A percentile compares a stretch with the other conserved stretches of the same genome.
Evolutionary conservation across 2,329 filamentous ascomycete genomes (phyloP).

Genomic region (Nigrospora sphaerica): DNA sequence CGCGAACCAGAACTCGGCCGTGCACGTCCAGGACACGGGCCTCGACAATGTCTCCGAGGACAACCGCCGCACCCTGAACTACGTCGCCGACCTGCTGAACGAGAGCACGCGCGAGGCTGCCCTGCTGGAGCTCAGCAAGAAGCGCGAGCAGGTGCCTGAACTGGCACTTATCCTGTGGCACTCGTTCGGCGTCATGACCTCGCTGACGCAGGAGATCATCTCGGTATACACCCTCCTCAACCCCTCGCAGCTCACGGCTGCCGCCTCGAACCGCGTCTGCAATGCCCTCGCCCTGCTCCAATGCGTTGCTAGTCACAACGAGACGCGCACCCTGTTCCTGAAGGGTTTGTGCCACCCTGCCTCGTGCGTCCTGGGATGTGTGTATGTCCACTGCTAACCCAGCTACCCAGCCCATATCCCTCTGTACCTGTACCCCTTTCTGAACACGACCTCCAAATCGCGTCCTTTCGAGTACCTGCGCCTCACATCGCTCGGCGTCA

Average conservation of each 20-base stretch:
- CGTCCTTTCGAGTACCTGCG: constrained; percentile 96
- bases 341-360: constrained; percentile 53
- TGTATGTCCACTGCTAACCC: constrained; percentile 3
- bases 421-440: constrained; percentile 93
- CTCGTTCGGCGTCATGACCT: constrained; percentile 98
- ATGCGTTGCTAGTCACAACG: constrained; percentile 95
- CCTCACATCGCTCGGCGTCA: constrained; percentile 90
- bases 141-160: constrained; percentile 95
- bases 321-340: constrained; percentile 87
- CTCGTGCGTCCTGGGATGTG: too few relatives aligned
- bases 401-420: constrained; percentile 76
- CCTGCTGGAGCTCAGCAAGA: constrained; percentile 93
- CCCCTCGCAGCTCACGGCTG: constrained; percentile 91
- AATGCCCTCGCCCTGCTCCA: constrained; percentile 93
- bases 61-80: constrained; percentile 85
- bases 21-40: constrained; percentile 45
- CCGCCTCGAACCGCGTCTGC: constrained; percentile 95
- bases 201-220: constrained; percentile 94
- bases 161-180: constrained; percentile 96
- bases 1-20: constrained; percentile 29
- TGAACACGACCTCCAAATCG: constrained; percentile 98
- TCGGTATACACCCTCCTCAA: constrained; percentile 96
- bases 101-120: constrained; percentile 83
- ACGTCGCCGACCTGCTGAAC: constrained; percentile 86
- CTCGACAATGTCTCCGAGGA: constrained; percentile 76